Evolutionary conservation across 345 rosid species (phyloP), one percentile per base, ranked within the genome.

Genomic region (Rhizophora apiculata): DNA sequence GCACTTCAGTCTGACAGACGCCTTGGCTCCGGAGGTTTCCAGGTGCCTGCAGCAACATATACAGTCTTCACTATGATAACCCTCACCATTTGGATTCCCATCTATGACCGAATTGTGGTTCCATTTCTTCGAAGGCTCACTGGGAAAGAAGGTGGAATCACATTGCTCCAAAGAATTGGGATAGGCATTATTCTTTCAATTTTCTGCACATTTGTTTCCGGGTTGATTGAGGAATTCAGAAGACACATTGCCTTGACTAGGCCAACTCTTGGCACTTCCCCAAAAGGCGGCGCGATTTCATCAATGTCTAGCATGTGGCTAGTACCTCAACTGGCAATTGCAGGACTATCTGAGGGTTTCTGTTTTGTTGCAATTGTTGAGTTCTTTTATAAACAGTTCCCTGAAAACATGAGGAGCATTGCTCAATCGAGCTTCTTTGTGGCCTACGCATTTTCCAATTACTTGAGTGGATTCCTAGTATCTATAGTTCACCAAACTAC

Each of bases 61-160:
- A 30, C 8, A 4, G 24, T 77, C 69, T 72, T 77, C 46, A 15
- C 43, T 20, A 77, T 72, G 80, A 63, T 77, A 16, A 68, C 73
- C 16, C 76, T 77, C 8, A 77, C 77, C 24, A 1, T 72, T 4
- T 77, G 70, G 70, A 77, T 77, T 27, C 77, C 77, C 4, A 29
- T 77, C n/a, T 77, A 77, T 16, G 80, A 77, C n/a, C 65, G 65
- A 8, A 6, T 77, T 16, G 10, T 72, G 27, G 74, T 72, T 31
- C 77, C 80, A 0, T 68, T 48, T 15, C 62, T 77, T 22, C 49
- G 32, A 20, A 70, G 27, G 48, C 27, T 70, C 2, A 70, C 60
- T 18, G 68, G 68, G 26, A 70, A 26, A 37, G 62, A 70, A 63
- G 68, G 62, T 11, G 60, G 60, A 24, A 8, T 56, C 60, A 56